Evolutionary conservation across 805 yeast genomes (phyloP).

Genomic region (Hanseniaspora valbyensis): DNA sequence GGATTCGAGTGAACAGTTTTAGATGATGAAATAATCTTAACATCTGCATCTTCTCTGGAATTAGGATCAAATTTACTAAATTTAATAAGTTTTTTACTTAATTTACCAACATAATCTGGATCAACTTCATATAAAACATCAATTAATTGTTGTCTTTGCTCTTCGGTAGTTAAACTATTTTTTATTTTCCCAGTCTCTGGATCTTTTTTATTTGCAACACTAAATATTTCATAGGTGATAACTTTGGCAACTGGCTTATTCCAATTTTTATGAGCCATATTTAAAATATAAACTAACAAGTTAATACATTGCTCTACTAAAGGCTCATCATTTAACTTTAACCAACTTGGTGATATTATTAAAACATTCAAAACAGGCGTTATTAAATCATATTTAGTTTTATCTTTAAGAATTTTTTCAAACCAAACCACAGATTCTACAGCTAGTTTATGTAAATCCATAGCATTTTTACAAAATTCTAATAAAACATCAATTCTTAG

Average conservation of each 20-base stretch:
- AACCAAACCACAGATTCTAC: conserved; percentile 42
- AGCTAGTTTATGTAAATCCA: conserved; percentile 62
- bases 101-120: conserved; percentile 5
- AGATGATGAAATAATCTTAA: neutral
- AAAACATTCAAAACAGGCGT: conserved; percentile 51
- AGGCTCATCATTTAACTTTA: conserved; percentile 69
- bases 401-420: neutral
- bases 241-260: conserved; percentile 27
- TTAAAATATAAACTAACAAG: conserved; percentile 54
- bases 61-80: neutral
- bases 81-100: conserved; percentile 8
- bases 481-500: conserved; percentile 48
- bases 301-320: conserved; percentile 56
- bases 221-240: conserved; percentile 53
- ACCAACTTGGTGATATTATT: conserved; percentile 62
- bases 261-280: conserved; percentile 44
- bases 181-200: conserved; percentile 29
- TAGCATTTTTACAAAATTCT: conserved; percentile 77
- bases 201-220: conserved; percentile 61
- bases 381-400: conserved; percentile 29
- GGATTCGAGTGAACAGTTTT: neutral
- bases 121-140: conserved; percentile 9
- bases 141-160: conserved; percentile 12
- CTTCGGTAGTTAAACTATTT: conserved; percentile 9
- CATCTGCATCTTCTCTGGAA: neutral